Evolutionary conservation across 345 rosid genomes (phyloP).

Genomic region (Boechera divaricarpa): DNA sequence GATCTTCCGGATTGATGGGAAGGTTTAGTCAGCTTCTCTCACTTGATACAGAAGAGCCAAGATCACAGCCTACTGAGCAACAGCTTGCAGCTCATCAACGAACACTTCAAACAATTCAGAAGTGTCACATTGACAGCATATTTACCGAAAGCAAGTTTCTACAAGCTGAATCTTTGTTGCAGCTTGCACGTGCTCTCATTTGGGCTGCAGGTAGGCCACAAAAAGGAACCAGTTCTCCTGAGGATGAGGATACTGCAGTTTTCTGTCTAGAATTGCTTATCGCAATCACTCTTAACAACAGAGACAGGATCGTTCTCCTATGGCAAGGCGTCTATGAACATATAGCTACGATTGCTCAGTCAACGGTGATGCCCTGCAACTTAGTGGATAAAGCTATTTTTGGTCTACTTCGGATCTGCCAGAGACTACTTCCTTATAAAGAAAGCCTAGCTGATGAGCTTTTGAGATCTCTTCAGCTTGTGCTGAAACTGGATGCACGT

Average conservation of each 20-base stretch:
- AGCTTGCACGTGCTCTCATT: constrained; percentile 92
- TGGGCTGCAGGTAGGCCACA: constrained; percentile 99
- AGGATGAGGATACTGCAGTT: constrained; percentile 99
- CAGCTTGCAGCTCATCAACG: constrained; percentile 99
- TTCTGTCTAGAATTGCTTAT: constrained; percentile 96
- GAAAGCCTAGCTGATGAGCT: constrained; percentile 98
- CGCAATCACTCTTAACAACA: constrained; percentile 93
- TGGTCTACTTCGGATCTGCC: constrained; percentile 96
- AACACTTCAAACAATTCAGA: constrained; percentile 91
- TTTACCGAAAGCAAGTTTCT: constrained; percentile 96
- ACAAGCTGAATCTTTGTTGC: constrained; percentile 91
- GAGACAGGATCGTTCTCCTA: constrained; percentile 90
- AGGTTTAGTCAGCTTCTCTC: constrained; percentile 98
- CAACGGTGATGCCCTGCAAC: constrained; percentile 93
- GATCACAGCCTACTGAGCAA: constrained; percentile 96
- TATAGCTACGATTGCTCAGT: constrained; percentile 95
- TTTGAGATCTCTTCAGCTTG: constrained; percentile 94
- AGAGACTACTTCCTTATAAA: constrained; percentile 94
- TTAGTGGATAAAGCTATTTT: constrained; percentile 96
- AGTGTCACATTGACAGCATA: constrained; percentile 97
- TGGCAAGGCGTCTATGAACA: constrained; percentile 99
- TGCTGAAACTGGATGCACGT: constrained; percentile 95
- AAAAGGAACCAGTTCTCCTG: constrained; percentile 89
- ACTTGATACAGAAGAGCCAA: constrained; percentile 97
- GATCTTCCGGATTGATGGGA: constrained; percentile 99